Conservation (phyloP, 2,329 filamentous ascomycete genomes). For the Penicillium sp. region DNA sequence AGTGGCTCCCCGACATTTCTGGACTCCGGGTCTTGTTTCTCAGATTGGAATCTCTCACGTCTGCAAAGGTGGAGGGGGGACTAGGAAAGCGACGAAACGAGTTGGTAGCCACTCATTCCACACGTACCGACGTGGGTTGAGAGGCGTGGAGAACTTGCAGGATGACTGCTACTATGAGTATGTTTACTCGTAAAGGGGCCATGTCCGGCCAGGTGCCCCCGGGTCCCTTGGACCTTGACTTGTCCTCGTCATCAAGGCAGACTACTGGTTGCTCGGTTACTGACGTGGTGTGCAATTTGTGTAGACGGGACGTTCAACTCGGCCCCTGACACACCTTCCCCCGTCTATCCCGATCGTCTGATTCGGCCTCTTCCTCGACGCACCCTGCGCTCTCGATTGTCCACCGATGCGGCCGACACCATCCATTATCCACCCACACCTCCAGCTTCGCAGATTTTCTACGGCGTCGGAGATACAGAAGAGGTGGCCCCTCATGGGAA, state of each 20-base stretch:
- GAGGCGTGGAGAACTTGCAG: conserved; percentile 37
- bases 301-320: conserved; percentile 55
- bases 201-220: conserved; percentile 14
- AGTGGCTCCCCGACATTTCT: conserved; percentile 5
- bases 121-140: conserved; percentile 32
- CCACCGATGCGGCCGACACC: conserved; percentile 78
- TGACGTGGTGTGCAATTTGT: conserved; percentile 41
- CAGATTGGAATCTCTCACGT: conserved; percentile 16
- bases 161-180: conserved; percentile 52
- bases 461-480: conserved; percentile 65
- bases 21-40: conserved; percentile 1
- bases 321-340: conserved; percentile 71
- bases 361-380: conserved; percentile 92
- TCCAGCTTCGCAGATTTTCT: conserved; percentile 73
- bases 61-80: conserved; percentile 23
- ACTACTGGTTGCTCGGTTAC: conserved; percentile 40
- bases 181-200: conserved; percentile 34
- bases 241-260: conserved; percentile 16
- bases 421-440: conserved; percentile 81
- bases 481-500: conserved; percentile 55
- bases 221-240: conserved; percentile 18
- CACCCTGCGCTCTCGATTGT: conserved; percentile 82
- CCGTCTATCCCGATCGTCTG: conserved; percentile 83
- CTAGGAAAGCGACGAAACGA: conserved; percentile 24
- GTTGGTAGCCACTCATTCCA: conserved; percentile 23